Percentiles rank a stretch among this genome's conserved stretches.
phyloP scores from a whole-genome alignment of 2,329 filamentous ascomycete species.

The Neurospora sp. region DNA sequence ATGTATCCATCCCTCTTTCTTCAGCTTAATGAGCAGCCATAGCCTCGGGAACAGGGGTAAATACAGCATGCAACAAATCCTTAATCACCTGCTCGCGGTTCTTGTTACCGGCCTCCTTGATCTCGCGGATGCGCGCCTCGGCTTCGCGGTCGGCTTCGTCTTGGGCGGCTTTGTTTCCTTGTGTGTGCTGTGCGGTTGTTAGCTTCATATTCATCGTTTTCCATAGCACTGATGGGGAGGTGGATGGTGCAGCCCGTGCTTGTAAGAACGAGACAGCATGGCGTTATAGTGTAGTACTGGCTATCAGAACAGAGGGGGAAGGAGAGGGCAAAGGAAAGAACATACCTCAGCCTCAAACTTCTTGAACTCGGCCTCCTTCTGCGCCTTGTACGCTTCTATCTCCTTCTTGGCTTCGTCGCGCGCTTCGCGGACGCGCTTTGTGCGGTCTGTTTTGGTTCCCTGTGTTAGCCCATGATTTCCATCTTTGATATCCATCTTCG shows the following conservation, averaged over 20 bases:
- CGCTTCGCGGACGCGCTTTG: slow-evolving; percentile 94
- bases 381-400: slow-evolving; percentile 81
- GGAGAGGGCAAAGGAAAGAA: no score
- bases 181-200: slow-evolving; percentile 59
- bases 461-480: background rate
- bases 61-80: slow-evolving; percentile 75
- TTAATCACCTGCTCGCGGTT: slow-evolving; percentile 70
- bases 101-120: slow-evolving; percentile 71
- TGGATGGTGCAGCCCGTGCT: no score
- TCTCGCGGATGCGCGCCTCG: slow-evolving; percentile 72
- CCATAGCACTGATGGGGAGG: no score
- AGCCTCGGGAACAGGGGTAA: slow-evolving; percentile 44
- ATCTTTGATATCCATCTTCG: no score
- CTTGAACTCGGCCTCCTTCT: slow-evolving; percentile 93
- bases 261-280: no score
- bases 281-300: no score
- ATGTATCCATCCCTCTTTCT: no score
- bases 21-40: slow-evolving; percentile 46
- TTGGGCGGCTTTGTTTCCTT: slow-evolving; percentile 75
- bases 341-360: slow-evolving; percentile 69
- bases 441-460: slow-evolving; percentile 55
- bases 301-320: no score
- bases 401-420: slow-evolving; percentile 96
- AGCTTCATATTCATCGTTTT: no score
- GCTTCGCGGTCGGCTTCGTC: slow-evolving; percentile 72